phyloP scores from a whole-genome alignment of 257 asterid genomes.

The Avicennia marina region DNA sequence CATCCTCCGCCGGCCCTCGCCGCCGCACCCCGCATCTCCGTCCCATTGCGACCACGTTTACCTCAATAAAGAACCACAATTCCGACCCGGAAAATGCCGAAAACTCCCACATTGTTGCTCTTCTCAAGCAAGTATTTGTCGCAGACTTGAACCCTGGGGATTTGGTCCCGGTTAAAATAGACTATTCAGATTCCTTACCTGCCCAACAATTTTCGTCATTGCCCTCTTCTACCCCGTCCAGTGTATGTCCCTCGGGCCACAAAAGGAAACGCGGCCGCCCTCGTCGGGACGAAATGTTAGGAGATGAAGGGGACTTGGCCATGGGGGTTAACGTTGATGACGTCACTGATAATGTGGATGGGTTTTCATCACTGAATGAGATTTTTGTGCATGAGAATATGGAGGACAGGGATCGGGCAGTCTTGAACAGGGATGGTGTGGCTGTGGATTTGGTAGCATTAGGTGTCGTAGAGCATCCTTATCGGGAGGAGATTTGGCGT shows the following conservation, averaged over 20 bases:
- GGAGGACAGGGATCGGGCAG: slow-evolving; percentile 42
- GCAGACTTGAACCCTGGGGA: slow-evolving; percentile 30
- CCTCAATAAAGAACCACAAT: not conserved
- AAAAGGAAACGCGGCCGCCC: slow-evolving; percentile 69
- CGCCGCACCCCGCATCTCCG: slow-evolving; percentile 76
- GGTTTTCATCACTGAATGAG: slow-evolving; percentile 9
- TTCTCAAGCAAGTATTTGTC: slow-evolving; percentile 51
- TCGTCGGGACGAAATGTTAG: slow-evolving; percentile 16
- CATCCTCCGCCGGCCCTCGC: slow-evolving; percentile 38
- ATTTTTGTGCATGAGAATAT: slow-evolving; percentile 30
- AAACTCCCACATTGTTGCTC: slow-evolving; percentile 41
- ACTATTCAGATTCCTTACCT: slow-evolving; percentile 32
- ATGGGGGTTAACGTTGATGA: slow-evolving; percentile 20
- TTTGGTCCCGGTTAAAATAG: slow-evolving; percentile 42
- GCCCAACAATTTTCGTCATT: slow-evolving; percentile 1
- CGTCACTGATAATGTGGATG: slow-evolving; percentile 11
- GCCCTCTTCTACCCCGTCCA: slow-evolving; percentile 14
- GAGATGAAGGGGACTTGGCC: not conserved
- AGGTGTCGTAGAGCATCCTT: slow-evolving; percentile 56
- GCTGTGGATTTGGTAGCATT: slow-evolving; percentile 56
- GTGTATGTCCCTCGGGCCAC: slow-evolving; percentile 20
- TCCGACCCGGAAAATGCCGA: slow-evolving; percentile 48
- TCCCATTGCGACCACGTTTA: slow-evolving; percentile 21
- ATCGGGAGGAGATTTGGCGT: slow-evolving; percentile 39
- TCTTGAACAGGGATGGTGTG: slow-evolving; percentile 49